phyloP scores from a whole-genome alignment of 768 basidiomycete genomes.

The Tulasnella sp. region DNA sequence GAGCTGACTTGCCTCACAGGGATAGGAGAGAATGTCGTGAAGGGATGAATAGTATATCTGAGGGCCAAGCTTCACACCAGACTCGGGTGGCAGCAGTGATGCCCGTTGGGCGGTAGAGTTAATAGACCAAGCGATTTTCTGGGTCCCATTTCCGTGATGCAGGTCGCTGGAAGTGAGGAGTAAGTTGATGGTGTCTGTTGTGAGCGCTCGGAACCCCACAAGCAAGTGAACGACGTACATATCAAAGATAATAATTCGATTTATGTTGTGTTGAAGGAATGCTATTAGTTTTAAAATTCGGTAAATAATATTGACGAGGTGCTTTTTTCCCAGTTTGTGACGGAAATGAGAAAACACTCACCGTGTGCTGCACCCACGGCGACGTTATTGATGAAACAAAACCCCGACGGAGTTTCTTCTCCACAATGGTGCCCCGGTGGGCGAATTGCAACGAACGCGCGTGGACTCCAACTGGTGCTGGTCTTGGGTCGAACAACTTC shows the following conservation, averaged over 20 bases:
- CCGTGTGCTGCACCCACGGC: conserved; percentile 88
- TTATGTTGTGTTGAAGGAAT: conserved; percentile 71
- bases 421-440: conserved; percentile 96
- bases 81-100: conserved; percentile 52
- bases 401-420: conserved; percentile 83
- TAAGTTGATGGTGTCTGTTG: background rate
- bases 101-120: conserved; percentile 81
- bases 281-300: conserved; percentile 47
- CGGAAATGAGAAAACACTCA: conserved; percentile 36
- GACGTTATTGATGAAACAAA: conserved; percentile 95
- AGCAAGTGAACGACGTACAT: conserved; percentile 43
- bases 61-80: conserved; percentile 39
- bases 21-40: conserved; percentile 91
- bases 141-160: conserved; percentile 93
- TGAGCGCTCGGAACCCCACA: background rate
- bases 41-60: conserved; percentile 80
- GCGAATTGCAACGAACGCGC: conserved; percentile 69
- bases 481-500: conserved; percentile 38
- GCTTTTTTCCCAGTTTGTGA: background rate
- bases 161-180: conserved; percentile 49
- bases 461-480: background rate
- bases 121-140: conserved; percentile 85
- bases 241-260: conserved; percentile 81
- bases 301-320: background rate
- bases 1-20: conserved; percentile 66